Conservation (phyloP, 495 filamentous ascomycete genomes). For the Penicillium lividum region DNA sequence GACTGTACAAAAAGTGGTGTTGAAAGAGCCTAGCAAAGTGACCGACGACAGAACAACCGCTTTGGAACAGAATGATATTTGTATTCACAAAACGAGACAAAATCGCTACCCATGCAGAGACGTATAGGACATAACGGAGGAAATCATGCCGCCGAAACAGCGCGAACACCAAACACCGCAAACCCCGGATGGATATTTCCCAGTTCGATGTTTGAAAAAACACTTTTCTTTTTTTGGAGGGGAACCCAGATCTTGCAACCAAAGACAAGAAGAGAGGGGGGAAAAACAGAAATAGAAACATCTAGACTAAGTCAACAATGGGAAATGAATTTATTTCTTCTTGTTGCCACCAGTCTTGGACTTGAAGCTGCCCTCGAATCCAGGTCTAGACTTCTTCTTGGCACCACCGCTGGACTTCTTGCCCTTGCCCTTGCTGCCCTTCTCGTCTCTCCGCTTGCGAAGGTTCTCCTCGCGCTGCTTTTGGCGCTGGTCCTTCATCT, state of each 20-base stretch:
- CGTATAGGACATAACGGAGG: slow-evolving; percentile 32
- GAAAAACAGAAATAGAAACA: slow-evolving; percentile 37
- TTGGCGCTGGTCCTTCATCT: slow-evolving; percentile 75
- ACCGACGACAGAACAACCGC: neutral
- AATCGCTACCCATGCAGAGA: slow-evolving; percentile 38
- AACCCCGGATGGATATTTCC: slow-evolving; percentile 37
- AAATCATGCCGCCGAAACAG: slow-evolving; percentile 30
- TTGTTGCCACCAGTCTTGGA: slow-evolving; percentile 46
- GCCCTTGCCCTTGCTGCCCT: slow-evolving; percentile 58
- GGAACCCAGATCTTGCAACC: slow-evolving; percentile 19
- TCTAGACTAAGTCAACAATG: slow-evolving; percentile 2
- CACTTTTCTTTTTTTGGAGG: slow-evolving; percentile 31
- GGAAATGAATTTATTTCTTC: slow-evolving; percentile 39
- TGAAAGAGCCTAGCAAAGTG: neutral
- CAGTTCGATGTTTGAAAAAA: slow-evolving; percentile 33
- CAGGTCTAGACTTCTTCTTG: slow-evolving; percentile 71
- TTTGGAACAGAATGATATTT: slow-evolving; percentile 26
- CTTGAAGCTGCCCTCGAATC: slow-evolving; percentile 93
- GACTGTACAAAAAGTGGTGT: neutral
- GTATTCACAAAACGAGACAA: slow-evolving; percentile 35
- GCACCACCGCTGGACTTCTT: slow-evolving; percentile 56
- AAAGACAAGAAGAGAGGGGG: slow-evolving; percentile 37
- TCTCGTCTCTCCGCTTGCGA: slow-evolving; percentile 76
- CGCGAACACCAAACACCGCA: slow-evolving; percentile 35
- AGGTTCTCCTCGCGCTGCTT: slow-evolving; percentile 89